Base-by-base conservation (phyloP, 1,284 basidiomycete genomes). In the Schizopora paradoxa region DNA sequence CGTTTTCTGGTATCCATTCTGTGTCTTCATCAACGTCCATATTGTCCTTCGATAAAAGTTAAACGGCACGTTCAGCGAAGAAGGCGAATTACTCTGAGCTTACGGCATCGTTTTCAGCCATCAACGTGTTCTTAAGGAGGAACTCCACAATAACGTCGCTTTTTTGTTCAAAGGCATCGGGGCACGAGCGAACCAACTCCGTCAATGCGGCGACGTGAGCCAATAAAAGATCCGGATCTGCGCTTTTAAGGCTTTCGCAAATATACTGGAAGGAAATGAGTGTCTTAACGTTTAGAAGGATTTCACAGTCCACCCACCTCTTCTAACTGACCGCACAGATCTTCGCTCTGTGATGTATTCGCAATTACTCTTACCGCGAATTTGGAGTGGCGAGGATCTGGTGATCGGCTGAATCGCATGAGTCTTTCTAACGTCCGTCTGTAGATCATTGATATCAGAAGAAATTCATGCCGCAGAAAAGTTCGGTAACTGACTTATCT, bases 291-390 rank as follows among this genome's bases (percentile, higher is more conserved):
- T 21, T 49, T 18, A 25, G 40, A 34, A 23, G 36, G 44, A 23
- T 18, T 27, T 51, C 18, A 41, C 8, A 6, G 27, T n/a, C 11
- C 1, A 63, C 74, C 48, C 51, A 92, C 92, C 52, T 86, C 76
- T 35, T 91, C 72, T 2, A 88, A 65, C 8, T 76, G 65, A 0
- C 56, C 56, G 51, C 81, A 80, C 0, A 74, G 51, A 1, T 74
- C 70, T 4, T 76, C 70, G 10, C 71, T 67, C 32, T 79, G 69
- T 48, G 75, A 77, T 33, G 70, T 70, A 52, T 74, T 72, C 0
- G 86, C 79, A 6, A 97, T 58, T 38, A 93, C 68, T 19, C 91
- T 79, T 1, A 89, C 80, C 0, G 92, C 90, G 62, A 90, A 94
- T 63, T 98, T 98, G 16, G 92, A 87, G 57, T 88, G 82, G 14